Evolutionary conservation across 2,329 filamentous ascomycete species (phyloP), one percentile per base, ranked within the genome.

Genomic region (Xylaria sp.): DNA sequence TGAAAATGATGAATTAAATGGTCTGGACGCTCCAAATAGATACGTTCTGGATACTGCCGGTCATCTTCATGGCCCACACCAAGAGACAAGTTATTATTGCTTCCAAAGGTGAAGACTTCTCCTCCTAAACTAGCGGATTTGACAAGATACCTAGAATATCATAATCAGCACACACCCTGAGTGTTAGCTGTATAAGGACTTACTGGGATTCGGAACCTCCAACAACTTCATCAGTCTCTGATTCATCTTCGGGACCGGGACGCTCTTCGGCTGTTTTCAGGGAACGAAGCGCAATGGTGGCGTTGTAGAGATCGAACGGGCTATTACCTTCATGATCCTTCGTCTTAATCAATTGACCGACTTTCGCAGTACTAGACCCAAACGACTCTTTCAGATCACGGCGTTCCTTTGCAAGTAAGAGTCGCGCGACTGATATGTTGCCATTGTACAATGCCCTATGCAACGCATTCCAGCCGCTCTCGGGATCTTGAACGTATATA

Each of bases 1-100:
- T 93, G 89, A 72, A 97, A 93, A 56, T 89, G 86, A 59, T 88
- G 87, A 15, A 97, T 79, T 1, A 98, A 84, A 76, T 93, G 89
- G 28, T 93, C 90, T 0, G 96, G 93, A 17, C 95, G 89, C 64
- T 89, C 88, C 40, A 98, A 80, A 38, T 86, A 83, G 11, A 97
- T 89, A 10, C 93, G 91, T 78, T 98, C 96, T 0, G 96, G 96
- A 75, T 92, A 97, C 72, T 98, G 94, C 3, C 96, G 90, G 77
- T 99, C 95, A 78, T 97, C 94, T 75, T 97, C 92, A 77, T 99
- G 94, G n/a, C 94, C 94, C 68, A 98, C 91, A 1, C 96, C 96
- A 26, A 99, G 87, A 0, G 93, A 96, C 10, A 97, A 82, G 74
- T 99, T 99, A 77, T 96, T 97, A 81, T 97, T 99, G 80, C 94